phyloP scores from a whole-genome alignment of 768 basidiomycete species.

The Naganishia onofrii region DNA sequence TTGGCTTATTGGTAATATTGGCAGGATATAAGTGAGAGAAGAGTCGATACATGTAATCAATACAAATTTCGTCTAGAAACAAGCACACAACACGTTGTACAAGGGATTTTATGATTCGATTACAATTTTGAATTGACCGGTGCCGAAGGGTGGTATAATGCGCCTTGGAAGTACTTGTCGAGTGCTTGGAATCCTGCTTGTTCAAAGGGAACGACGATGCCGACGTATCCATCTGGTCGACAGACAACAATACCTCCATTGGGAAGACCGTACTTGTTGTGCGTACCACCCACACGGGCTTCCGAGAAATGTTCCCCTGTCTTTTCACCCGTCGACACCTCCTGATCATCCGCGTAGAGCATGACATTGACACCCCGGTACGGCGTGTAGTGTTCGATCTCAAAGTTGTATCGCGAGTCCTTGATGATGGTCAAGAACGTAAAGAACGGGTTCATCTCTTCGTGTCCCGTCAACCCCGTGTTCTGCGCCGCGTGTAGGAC shows the following conservation, averaged over 20 bases:
- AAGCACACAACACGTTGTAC: not conserved
- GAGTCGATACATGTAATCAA: conserved; percentile 4
- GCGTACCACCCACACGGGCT: conserved; percentile 27
- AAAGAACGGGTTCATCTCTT: conserved; percentile 34
- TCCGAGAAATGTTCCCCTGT: conserved; percentile 25
- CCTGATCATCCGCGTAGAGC: conserved; percentile 34
- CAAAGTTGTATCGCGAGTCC: conserved; percentile 29
- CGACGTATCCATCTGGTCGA: conserved; percentile 51
- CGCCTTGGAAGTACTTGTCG: conserved; percentile 44
- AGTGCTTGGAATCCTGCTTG: conserved; percentile 42
- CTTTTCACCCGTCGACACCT: conserved; percentile 24
- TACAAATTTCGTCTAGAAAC: conserved; percentile 14
- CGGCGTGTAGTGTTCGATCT: conserved; percentile 30
- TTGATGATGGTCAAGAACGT: conserved; percentile 32
- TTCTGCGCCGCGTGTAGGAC: conserved; percentile 29
- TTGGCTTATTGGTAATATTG: conserved; percentile 41
- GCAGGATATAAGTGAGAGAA: conserved; percentile 20
- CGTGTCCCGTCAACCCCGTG: conserved; percentile 29
- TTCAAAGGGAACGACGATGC: conserved; percentile 40
- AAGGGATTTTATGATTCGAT: conserved; percentile 11
- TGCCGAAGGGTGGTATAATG: conserved; percentile 6
- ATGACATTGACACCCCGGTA: conserved; percentile 29
- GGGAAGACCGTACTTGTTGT: conserved; percentile 32
- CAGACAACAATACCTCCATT: conserved; percentile 49
- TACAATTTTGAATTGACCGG: conserved; percentile 16